Evolutionary conservation across 2,329 filamentous ascomycete species (phyloP), one percentile per base, ranked within the genome.

Genomic region (Xylaria sp.): DNA sequence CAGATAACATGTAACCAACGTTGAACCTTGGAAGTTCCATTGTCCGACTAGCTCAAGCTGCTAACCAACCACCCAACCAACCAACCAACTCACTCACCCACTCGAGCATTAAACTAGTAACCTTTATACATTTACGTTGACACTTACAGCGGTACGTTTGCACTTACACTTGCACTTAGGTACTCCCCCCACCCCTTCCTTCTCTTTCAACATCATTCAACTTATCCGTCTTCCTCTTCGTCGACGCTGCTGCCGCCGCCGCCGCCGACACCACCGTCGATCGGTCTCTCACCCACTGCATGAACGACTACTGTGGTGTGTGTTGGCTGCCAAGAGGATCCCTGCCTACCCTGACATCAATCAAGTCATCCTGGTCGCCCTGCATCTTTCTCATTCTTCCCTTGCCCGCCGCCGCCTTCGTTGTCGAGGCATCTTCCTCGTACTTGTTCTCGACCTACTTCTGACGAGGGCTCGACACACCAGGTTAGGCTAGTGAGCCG

Each of bases 301-400:
- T 56, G 31, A 38, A 23, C 31, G 53, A 54, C 51, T 36, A 20
- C 26, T 36, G 31, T 38, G 33, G n/a, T 56, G 31, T 46, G 62
- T 44, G 58, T 54, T 54, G 54, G 40, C 59, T 63, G 54, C 51
- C 46, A 57, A 65, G 48, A 33, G 58, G 54, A 69, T 63, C 67
- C 67, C 67, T 69, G 64, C 46, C 53, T 17, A 28, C 54, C 65
- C 44, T 64, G 60, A 64, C 67, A 67, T 65, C 68, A 59, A 58
- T 26, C 17, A 56, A 63, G 60, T 20, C 31, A 64, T 48, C 31
- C 54, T 42, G 17, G 62, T 44, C 44, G 36, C 56, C 44, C 15
- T 48, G 23, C 31, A 26, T 53, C 46, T 57, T 23, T 49, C 42
- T 44, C 26, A 49, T 36, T 49, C 48, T 31, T 53, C 20, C 28